Evolutionary conservation across 306 rosid genomes (phyloP).

Genomic region (Begonia masoniana): DNA sequence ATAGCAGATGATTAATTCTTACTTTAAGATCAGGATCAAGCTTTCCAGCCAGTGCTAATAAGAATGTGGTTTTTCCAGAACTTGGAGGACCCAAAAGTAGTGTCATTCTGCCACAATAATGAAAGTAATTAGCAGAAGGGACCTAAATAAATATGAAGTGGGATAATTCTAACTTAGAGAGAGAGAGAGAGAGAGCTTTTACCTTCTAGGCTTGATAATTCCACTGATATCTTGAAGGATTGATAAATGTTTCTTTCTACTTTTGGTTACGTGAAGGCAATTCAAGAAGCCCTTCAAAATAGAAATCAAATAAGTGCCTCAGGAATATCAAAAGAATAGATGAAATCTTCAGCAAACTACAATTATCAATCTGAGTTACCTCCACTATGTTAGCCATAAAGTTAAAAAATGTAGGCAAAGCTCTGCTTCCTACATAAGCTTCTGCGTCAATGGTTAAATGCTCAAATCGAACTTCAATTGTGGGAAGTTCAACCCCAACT

Average conservation of each 20-base stretch:
- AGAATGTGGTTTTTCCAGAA: constrained; percentile 37
- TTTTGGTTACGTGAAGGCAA: constrained; percentile 14
- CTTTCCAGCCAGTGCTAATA: constrained; percentile 39
- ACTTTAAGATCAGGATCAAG: constrained; percentile 26
- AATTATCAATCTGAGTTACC: constrained; percentile 1
- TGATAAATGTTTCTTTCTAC: constrained; percentile 17
- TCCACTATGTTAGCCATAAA: constrained; percentile 7
- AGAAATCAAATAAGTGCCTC: not conserved
- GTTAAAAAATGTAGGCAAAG: constrained; percentile 13
- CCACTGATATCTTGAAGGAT: constrained; percentile 28
- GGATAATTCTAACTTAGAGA: not conserved
- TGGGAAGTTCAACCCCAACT: constrained; percentile 39
- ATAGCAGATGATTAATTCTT: no score
- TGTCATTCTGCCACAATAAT: constrained; percentile 24
- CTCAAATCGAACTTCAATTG: constrained; percentile 42
- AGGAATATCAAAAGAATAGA: not conserved
- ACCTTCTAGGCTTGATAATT: constrained; percentile 33
- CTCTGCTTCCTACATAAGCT: constrained; percentile 35
- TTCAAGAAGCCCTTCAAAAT: constrained; percentile 18
- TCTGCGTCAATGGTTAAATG: constrained; percentile 33
- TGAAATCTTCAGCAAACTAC: not conserved
- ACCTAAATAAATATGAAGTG: not conserved
- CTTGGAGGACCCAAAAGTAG: constrained; percentile 46
- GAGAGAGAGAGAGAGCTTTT: not conserved
- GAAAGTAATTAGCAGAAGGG: not conserved